Evolutionary conservation across 768 basidiomycete genomes (phyloP).

Genomic region (Tylopilus vinaceipallidus): DNA sequence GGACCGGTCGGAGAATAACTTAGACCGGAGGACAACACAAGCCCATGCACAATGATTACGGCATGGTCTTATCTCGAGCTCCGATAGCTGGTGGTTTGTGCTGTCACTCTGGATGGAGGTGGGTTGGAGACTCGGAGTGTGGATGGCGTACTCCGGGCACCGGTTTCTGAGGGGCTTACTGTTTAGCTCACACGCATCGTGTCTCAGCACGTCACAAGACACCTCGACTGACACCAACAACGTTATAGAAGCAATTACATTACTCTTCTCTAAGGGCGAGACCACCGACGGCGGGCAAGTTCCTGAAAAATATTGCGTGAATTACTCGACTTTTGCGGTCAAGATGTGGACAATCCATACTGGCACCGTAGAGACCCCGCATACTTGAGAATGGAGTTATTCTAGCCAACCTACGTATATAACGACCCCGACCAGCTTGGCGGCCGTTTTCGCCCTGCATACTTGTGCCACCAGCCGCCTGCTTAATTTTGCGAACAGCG

Average conservation of each 20-base stretch:
- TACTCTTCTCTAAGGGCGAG: slow-evolving; percentile 22
- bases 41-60: slow-evolving; percentile 4
- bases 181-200: slow-evolving; percentile 14
- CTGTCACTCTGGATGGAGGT: too few species aligned
- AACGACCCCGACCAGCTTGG: slow-evolving; percentile 9
- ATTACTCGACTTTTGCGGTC: slow-evolving; percentile 11
- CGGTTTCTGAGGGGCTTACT: slow-evolving; percentile 1
- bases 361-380: slow-evolving; percentile 33
- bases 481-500: slow-evolving; percentile 5
- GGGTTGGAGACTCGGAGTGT: neutral
- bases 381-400: slow-evolving; percentile 15
- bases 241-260: slow-evolving; percentile 28
- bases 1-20: neutral
- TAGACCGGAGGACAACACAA: neutral
- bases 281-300: slow-evolving; percentile 13
- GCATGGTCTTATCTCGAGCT: slow-evolving; percentile 14
- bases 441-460: neutral
- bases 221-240: slow-evolving; percentile 15
- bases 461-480: neutral
- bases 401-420: slow-evolving; percentile 16
- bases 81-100: neutral
- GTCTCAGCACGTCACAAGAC: slow-evolving; percentile 25
- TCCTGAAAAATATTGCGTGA: slow-evolving; percentile 20
- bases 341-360: slow-evolving; percentile 15
- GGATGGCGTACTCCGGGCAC: neutral